Evolutionary conservation across 148 eudicot genomes (phyloP).

Genomic region (Euryodendron excelsum): DNA sequence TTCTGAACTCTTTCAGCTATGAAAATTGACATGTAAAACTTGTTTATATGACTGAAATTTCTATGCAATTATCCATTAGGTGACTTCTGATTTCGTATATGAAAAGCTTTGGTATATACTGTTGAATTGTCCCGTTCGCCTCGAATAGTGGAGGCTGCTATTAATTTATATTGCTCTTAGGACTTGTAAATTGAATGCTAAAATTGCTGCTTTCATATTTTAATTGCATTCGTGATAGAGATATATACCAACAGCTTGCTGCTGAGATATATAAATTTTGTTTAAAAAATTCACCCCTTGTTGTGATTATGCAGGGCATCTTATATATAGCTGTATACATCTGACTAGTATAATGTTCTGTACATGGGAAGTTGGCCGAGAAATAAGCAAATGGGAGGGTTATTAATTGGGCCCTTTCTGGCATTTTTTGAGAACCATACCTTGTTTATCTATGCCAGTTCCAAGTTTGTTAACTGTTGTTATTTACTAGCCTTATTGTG

Average conservation of each 20-base stretch:
- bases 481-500: too few relatives aligned
- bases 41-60: background rate
- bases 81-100: background rate
- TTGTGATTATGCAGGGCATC: background rate
- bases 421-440: background rate
- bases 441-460: background rate
- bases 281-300: background rate
- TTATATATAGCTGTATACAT: background rate
- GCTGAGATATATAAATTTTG: background rate
- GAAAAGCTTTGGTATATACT: too few relatives aligned
- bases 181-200: slow-evolving; percentile 3
- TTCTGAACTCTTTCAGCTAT: background rate
- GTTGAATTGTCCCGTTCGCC: too few relatives aligned
- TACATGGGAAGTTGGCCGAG: background rate
- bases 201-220: background rate
- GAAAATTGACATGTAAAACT: background rate
- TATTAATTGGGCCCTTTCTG: background rate
- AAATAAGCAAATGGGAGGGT: background rate
- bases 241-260: background rate
- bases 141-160: background rate
- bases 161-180: background rate
- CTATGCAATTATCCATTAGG: background rate
- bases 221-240: background rate
- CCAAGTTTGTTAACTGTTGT: background rate
- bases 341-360: background rate